phyloP scores from a whole-genome alignment of 2,329 filamentous ascomycete genomes.

The Berkeleyomyces rouxiae region DNA sequence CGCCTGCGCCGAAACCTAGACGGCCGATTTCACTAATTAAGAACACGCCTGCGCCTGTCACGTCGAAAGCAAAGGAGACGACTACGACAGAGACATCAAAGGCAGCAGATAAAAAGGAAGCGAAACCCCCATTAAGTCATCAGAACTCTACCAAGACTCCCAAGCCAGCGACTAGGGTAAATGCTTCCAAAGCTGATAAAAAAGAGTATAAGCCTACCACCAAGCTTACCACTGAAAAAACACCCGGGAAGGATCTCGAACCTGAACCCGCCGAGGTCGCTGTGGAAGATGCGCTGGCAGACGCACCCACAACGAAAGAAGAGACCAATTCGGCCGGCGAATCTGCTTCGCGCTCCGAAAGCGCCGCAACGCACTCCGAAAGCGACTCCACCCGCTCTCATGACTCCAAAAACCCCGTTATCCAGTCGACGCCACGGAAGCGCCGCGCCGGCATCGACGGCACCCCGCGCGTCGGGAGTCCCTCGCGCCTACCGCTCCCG shows the following conservation, averaged over 20 bases:
- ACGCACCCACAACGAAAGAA: background rate
- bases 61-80: background rate
- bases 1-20: slow-evolving; percentile 7
- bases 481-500: slow-evolving; percentile 23
- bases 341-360: background rate
- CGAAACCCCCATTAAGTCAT: background rate
- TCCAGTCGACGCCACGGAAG: background rate
- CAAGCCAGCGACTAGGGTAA: background rate
- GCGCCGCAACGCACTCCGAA: slow-evolving; percentile 3
- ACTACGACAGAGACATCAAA: background rate
- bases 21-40: slow-evolving; percentile 10
- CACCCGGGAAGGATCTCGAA: background rate
- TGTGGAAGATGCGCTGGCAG: background rate
- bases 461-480: slow-evolving; percentile 16
- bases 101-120: background rate
- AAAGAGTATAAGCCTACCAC: background rate
- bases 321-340: background rate
- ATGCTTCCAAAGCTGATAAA: background rate
- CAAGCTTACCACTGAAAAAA: background rate
- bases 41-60: slow-evolving; percentile 6
- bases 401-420: slow-evolving; percentile 4
- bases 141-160: slow-evolving; percentile 6
- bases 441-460: background rate
- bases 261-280: background rate
- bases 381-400: background rate